phyloP scores from a whole-genome alignment of 768 basidiomycete species.

The Suillus occidentalis region DNA sequence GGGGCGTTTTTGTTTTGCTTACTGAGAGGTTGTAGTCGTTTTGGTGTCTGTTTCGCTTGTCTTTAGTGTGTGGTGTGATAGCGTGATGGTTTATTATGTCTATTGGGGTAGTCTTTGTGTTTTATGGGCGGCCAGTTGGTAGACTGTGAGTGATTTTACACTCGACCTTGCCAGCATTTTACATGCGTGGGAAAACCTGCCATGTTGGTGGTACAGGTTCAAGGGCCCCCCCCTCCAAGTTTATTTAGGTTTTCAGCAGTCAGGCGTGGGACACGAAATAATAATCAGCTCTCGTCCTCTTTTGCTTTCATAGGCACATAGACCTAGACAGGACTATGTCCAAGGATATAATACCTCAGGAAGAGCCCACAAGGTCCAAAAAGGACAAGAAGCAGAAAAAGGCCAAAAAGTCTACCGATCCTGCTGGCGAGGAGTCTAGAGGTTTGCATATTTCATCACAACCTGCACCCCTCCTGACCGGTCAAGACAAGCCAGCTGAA shows the following conservation, averaged over 20 bases:
- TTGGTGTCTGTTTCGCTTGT: too few species aligned
- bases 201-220: too few species aligned
- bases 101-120: too few species aligned
- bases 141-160: too few species aligned
- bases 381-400: slow-evolving; percentile 29
- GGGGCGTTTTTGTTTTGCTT: too few species aligned
- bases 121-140: too few species aligned
- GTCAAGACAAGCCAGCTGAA: slow-evolving; percentile 14
- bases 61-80: too few species aligned
- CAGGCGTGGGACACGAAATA: slow-evolving; percentile 1
- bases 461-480: slow-evolving; percentile 10
- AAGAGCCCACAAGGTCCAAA: slow-evolving; percentile 22
- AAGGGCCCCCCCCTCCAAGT: too few species aligned
- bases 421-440: slow-evolving; percentile 19
- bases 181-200: too few species aligned
- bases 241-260: background rate
- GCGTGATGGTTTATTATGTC: too few species aligned
- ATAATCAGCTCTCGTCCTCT: background rate
- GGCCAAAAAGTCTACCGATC: slow-evolving; percentile 13
- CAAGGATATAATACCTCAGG: slow-evolving; percentile 4
- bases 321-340: slow-evolving; percentile 13
- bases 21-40: too few species aligned
- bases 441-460: slow-evolving; percentile 16
- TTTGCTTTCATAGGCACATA: background rate
- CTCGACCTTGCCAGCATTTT: too few species aligned